These are phyloP conservation scores for Vanilla planifolia DNA, from an alignment of 106 monocot genomes.

Conservation along the genomic window DNA sequence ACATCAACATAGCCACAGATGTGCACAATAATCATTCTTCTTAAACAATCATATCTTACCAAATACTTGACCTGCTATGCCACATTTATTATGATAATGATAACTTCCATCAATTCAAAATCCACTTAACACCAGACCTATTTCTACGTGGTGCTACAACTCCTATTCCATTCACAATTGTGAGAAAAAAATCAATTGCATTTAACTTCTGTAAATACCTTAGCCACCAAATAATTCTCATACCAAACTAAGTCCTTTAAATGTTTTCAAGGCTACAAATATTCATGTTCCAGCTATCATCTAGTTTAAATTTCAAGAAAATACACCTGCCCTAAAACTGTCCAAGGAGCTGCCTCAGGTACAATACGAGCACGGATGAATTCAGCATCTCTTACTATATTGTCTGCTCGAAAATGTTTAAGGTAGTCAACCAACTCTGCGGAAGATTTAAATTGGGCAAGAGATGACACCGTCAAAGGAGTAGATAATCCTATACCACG, in stretches of 20 bases:
- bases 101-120: too few relatives aligned
- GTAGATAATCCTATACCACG: conserved; percentile 97
- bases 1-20: too few relatives aligned
- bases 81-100: too few relatives aligned
- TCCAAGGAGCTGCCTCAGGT: conserved; percentile 81
- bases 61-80: too few relatives aligned
- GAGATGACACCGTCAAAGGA: conserved; percentile 79
- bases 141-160: too few relatives aligned
- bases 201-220: background rate
- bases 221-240: background rate
- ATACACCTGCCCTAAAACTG: conserved; percentile 82
- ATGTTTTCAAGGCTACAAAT: background rate
- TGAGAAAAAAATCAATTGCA: background rate
- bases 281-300: background rate
- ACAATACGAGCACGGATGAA: conserved; percentile 71
- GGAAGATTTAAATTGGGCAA: conserved; percentile 70
- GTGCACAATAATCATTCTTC: too few relatives aligned
- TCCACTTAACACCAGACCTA: too few relatives aligned
- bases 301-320: background rate
- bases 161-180: too few relatives aligned
- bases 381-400: conserved; percentile 87
- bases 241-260: background rate
- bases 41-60: too few relatives aligned
- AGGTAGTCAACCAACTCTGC: conserved; percentile 55
- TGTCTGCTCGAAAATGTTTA: conserved; percentile 94